Evolutionary conservation across 1,139 yeast species (phyloP).

Genomic region (Debaryomycetaceae sp.): DNA sequence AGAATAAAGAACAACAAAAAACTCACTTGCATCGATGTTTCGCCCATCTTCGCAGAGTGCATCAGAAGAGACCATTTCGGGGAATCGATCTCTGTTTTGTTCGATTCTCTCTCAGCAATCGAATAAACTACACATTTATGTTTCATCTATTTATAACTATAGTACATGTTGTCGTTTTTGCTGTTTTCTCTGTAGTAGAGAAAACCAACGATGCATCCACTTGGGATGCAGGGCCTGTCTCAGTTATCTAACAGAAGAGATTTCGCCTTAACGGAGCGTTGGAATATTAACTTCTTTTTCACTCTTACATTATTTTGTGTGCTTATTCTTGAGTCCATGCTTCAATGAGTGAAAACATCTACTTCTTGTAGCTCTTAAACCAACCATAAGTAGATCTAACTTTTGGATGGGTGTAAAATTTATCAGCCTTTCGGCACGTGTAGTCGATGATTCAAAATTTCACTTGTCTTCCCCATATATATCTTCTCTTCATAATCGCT

Average conservation of each 20-base stretch:
- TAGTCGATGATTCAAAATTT: background rate
- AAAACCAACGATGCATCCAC: slow-evolving; percentile 57
- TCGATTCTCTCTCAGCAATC: slow-evolving; percentile 76
- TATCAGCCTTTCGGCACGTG: background rate
- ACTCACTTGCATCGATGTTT: slow-evolving; percentile 85
- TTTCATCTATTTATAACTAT: slow-evolving; percentile 3
- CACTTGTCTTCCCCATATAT: background rate
- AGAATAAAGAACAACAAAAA: slow-evolving; percentile 57
- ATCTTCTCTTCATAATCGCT: background rate
- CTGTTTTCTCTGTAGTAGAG: background rate
- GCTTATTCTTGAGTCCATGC: background rate
- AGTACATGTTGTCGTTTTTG: background rate
- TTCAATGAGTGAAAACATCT: background rate
- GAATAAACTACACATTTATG: slow-evolving; percentile 24
- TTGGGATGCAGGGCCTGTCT: slow-evolving; percentile 55
- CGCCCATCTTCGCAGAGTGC: slow-evolving; percentile 95
- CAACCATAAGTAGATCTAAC: background rate
- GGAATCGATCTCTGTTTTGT: slow-evolving; percentile 87
- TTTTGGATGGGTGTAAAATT: background rate
- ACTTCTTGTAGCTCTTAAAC: too few relatives aligned
- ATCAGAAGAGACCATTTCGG: slow-evolving; percentile 98
- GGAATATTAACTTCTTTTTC: slow-evolving; percentile 34
- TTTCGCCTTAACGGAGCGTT: slow-evolving; percentile 66
- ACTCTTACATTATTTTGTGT: background rate
- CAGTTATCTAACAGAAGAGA: slow-evolving; percentile 23